Evolutionary conservation across 768 basidiomycete species (phyloP), one percentile per base, ranked within the genome.

Genomic region (Termitomyces sp.): DNA sequence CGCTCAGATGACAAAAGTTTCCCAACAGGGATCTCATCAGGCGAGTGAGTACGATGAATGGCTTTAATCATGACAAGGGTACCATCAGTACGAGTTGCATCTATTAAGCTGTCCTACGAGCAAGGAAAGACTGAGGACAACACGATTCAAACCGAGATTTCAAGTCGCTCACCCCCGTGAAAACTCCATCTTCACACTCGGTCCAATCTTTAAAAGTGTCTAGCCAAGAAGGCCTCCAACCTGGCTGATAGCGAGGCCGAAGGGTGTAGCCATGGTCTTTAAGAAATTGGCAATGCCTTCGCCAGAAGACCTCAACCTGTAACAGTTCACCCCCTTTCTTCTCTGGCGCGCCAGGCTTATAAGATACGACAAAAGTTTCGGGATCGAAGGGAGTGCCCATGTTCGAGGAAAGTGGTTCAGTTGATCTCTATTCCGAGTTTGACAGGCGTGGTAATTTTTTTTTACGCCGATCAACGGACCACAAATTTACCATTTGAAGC

Each of bases 151-250:
- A 33, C 7, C 4, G 16, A 56, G 8, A 13, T 22, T 45, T 24
- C 15, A 6, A 44, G 11, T 22, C 15, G 40, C 55, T 50, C 42
- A n/a, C 44, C 28, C 24, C 38, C 18, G 16, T 8, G 5, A 54
- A 38, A 40, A 63, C 52, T n/a, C 57, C 57, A 24, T 63, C 62
- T n/a, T 63, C 55, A 2, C 54, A 59, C 15, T 42, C n/a, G 4
- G 18, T 38, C 58, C 55, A 63, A 13, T 45, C 2, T 50, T 63
- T 56, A 15, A 58, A 56, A 18, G 39, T 50, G 22, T 59, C 40
- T n/a, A 48, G 28, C 62, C 62, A 55, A 49, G 57, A 58, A 42
- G 52, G 51, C 12, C 44, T 38, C 62, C 62, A 63, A 12, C 50
- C 44, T 0, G 60, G 60, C 16, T 45, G 60, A 50, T 61, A 61